Base-by-base conservation (phyloP, 2,329 filamentous ascomycete genomes). In the Exophiala sideris region DNA sequence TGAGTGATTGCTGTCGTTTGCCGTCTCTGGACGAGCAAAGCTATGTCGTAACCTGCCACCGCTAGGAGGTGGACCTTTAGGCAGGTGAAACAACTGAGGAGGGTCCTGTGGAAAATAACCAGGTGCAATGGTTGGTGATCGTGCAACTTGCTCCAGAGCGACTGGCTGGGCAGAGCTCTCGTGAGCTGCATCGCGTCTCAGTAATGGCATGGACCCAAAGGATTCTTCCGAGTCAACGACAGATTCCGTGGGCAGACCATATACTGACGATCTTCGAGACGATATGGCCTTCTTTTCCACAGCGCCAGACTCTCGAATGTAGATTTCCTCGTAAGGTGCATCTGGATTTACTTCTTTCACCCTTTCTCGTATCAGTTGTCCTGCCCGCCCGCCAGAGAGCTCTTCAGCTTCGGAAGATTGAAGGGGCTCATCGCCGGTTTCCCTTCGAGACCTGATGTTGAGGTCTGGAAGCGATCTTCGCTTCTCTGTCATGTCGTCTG, bases 161-260 rank as follows among this genome's bases (percentile, higher is more conserved):
- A 36, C 20, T 16, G 45, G 14, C 14, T 20, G 40, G 12, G 48
- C 41, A 14, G 52, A 39, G 29, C 54, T 60, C 40, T 53, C 52
- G 18, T 50, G 52, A 18, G 40, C 57, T 11, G 48, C 33, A 9
- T 80, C 87, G 46, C 87, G 82, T 57, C 92, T 86, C 10, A 95
- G 78, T 6, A 94, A 77, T 3, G 90, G 89, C 33, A 86, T 84
- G 0, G 88, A 91, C 36, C 82, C 86, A 66, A 90, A 91, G 0
- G 88, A 92, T 46, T 86, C 84, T 24, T 83, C 79, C 0, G 89
- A 91, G 52, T 80, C 81, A 11, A 82, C 79, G 21, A 75, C 69
- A 2, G 74, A 75, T 40, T 70, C 70, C 8, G 71, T 71, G 40
- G 72, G 70, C n/a, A 70, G 65, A 12, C 69, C 65, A 24, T 66